Evolutionary conservation across 1,284 basidiomycete species (phyloP).

Genomic region (Ganoderma lingzhi): DNA sequence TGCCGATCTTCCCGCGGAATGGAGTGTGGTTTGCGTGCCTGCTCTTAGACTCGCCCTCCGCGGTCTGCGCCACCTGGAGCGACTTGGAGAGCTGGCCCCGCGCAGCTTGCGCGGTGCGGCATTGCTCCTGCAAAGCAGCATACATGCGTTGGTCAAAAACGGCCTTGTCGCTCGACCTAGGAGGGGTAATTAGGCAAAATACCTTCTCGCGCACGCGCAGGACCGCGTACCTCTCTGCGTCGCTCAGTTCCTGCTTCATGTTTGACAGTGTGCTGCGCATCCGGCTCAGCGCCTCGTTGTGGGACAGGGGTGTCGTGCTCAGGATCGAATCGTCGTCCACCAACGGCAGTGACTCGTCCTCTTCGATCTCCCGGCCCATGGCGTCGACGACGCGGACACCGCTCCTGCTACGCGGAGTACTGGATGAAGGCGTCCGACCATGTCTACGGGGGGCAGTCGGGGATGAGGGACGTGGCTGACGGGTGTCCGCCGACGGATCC

Average conservation of each 20-base stretch:
- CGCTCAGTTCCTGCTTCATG: constrained; percentile 61
- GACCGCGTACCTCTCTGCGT: constrained; percentile 57
- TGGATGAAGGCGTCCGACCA: constrained; percentile 20
- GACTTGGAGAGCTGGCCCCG: constrained; percentile 54
- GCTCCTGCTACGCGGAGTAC: constrained; percentile 50
- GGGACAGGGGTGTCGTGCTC: constrained; percentile 48
- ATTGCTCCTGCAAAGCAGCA: constrained; percentile 60
- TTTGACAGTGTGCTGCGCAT: constrained; percentile 65
- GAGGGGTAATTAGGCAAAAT: constrained; percentile 39
- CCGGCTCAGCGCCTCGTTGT: constrained; percentile 59
- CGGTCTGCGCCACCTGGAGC: constrained; percentile 45
- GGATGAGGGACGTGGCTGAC: background rate
- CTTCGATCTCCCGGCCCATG: constrained; percentile 67
- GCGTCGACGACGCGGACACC: constrained; percentile 70
- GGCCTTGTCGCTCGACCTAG: constrained; percentile 26
- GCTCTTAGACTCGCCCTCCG: constrained; percentile 37
- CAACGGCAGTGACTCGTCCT: constrained; percentile 29
- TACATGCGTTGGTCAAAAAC: constrained; percentile 53
- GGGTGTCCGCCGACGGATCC: background rate
- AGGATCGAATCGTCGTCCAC: constrained; percentile 28
- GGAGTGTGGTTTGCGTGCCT: constrained; percentile 49
- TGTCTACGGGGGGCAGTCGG: constrained; percentile 42
- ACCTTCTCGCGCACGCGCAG: constrained; percentile 22
- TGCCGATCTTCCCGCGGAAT: constrained; percentile 47
- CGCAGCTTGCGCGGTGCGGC: constrained; percentile 56